These are phyloP conservation scores for Priceomyces melissophilus DNA, from an alignment of 805 yeast species.

Conservation along the genomic window DNA sequence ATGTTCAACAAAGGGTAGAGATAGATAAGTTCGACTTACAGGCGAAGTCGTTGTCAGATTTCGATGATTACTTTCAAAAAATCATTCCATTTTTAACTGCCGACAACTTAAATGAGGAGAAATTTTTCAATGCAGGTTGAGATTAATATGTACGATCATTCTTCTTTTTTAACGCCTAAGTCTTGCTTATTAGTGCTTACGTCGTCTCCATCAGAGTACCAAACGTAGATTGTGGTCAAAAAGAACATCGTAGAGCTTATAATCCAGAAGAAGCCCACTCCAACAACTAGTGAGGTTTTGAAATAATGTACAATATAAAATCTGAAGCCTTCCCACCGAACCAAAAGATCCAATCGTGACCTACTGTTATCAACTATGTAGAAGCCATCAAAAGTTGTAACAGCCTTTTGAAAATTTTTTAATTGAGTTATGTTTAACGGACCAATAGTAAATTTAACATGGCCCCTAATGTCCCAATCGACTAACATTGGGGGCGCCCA, in stretches of 20 bases:
- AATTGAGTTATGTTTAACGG: neutral
- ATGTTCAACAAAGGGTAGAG: conserved; percentile 29
- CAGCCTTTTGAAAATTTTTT: neutral
- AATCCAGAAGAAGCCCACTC: conserved; percentile 36
- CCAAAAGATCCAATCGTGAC: conserved; percentile 18
- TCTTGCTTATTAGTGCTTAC: conserved; percentile 1
- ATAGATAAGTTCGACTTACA: conserved; percentile 21
- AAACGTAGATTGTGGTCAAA: conserved; percentile 20
- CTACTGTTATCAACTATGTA: conserved; percentile 15
- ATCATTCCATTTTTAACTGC: conserved; percentile 39
- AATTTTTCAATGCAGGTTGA: conserved; percentile 28
- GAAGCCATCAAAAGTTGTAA: conserved; percentile 1
- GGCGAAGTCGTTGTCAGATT: conserved; percentile 3
- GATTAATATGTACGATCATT: conserved; percentile 3
- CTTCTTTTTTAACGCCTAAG: conserved; percentile 1
- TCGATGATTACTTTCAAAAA: conserved; percentile 35
- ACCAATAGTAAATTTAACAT: conserved; percentile 3
- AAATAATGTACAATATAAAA: conserved; percentile 37
- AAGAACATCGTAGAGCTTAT: conserved; percentile 29
- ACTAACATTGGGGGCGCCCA: conserved; percentile 35
- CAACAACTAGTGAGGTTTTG: conserved; percentile 28
- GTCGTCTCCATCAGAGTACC: conserved; percentile 9
- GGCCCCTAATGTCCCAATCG: conserved; percentile 12
- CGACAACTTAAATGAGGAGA: conserved; percentile 28
- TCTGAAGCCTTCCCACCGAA: conserved; percentile 42